Evolutionary conservation across 129 eudicot species (phyloP).

Genomic region (Lactuca saligna): DNA sequence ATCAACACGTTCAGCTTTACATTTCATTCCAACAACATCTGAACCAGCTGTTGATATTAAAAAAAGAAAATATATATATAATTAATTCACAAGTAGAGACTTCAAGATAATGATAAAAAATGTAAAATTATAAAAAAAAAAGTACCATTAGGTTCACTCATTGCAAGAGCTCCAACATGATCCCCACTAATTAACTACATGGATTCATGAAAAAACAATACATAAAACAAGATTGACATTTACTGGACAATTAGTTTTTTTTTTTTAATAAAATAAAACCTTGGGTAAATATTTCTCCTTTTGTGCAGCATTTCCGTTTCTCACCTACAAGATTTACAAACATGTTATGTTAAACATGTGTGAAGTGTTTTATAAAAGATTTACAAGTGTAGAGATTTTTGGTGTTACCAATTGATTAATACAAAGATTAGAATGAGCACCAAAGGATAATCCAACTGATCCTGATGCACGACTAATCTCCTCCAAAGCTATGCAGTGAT

Average conservation of each 20-base stretch:
- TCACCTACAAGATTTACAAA: conserved; percentile 58
- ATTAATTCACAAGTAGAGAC: not conserved
- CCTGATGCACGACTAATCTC: conserved; percentile 98
- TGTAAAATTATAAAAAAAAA: not conserved
- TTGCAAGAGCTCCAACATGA: conserved; percentile 99
- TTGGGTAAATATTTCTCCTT: conserved; percentile 85
- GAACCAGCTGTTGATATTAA: conserved; percentile 71
- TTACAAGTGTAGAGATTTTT: not conserved
- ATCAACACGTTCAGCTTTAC: conserved; percentile 91
- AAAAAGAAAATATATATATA: conserved; percentile 19
- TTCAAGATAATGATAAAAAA: conserved; percentile 11
- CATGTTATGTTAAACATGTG: conserved; percentile 8
- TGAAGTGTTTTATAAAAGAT: not conserved
- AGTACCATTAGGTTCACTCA: conserved; percentile 99
- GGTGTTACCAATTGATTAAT: conserved; percentile 85
- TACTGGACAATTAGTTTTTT: conserved; percentile 4
- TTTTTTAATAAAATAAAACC: conserved; percentile 45
- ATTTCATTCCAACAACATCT: conserved; percentile 97
- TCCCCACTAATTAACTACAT: conserved; percentile 88
- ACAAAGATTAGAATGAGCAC: conserved; percentile 89
- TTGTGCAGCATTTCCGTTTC: conserved; percentile 78
- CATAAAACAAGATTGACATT: conserved; percentile 1
- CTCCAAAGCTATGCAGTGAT: conserved; percentile 91
- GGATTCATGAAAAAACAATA: not conserved
- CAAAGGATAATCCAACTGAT: conserved; percentile 86